A percentile compares a stretch with the other conserved stretches of the same genome.
Evolutionary conservation across 805 yeast genomes (phyloP).

Genomic region (Candida mattraensis): DNA sequence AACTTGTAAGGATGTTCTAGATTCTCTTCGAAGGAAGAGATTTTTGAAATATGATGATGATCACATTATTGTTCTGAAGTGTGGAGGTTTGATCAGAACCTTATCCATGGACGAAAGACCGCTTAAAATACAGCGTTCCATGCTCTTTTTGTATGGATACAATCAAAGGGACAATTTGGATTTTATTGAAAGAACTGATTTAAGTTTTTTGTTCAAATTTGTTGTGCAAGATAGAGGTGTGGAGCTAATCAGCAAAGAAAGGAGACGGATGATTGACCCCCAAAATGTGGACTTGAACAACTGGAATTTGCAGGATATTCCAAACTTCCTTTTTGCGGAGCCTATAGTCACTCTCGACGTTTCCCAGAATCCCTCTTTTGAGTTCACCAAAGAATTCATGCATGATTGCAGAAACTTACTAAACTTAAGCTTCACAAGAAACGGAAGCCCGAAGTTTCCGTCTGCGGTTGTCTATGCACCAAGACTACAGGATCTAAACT

Average conservation of each 20-base stretch:
- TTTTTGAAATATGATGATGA: slow-evolving; percentile 69
- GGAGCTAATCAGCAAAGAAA: slow-evolving; percentile 33
- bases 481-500: slow-evolving; percentile 62
- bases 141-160: slow-evolving; percentile 76
- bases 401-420: slow-evolving; percentile 73
- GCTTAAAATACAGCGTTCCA: slow-evolving; percentile 69
- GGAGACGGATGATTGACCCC: slow-evolving; percentile 51
- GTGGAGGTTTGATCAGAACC: slow-evolving; percentile 75
- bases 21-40: slow-evolving; percentile 72
- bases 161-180: slow-evolving; percentile 72
- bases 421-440: slow-evolving; percentile 65
- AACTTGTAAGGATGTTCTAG: slow-evolving; percentile 71
- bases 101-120: slow-evolving; percentile 75
- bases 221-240: slow-evolving; percentile 71
- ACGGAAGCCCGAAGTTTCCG: slow-evolving; percentile 76
- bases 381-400: slow-evolving; percentile 80
- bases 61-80: slow-evolving; percentile 70
- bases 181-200: slow-evolving; percentile 79
- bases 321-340: slow-evolving; percentile 76
- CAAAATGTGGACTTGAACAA: slow-evolving; percentile 72
- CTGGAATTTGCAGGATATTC: slow-evolving; percentile 78
- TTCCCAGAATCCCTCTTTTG: slow-evolving; percentile 82
- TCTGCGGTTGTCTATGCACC: slow-evolving; percentile 67
- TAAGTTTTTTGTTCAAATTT: slow-evolving; percentile 79
- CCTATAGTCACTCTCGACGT: slow-evolving; percentile 82